Base-by-base conservation (phyloP, 257 asterid species). In the Misopates orontium region DNA sequence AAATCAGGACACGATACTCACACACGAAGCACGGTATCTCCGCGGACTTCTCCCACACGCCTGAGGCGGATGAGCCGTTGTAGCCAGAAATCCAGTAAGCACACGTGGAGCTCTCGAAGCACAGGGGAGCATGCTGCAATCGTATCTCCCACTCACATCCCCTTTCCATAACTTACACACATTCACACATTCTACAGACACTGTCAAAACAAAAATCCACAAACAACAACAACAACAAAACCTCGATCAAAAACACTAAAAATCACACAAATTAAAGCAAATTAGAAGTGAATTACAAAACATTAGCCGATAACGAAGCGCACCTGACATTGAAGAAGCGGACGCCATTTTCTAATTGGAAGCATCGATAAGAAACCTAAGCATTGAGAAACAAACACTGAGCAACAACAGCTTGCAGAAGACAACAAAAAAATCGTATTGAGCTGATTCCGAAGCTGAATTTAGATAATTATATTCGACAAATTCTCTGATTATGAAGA, bases 11-110 rank as follows among this genome's bases (percentile, higher is more conserved):
- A 52, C 13, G 57, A 49, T 59, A 81, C 96, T 82, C 85, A 90
- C 97, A 79, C 79, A 76, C 75, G 36, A 51, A 64, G 71, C 31
- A 75, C 75, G 69, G 83, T 71, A 80, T 64, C 77, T 82, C 62
- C 83, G 74, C 58, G 74, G 57, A 67, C 62, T 32, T 56, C 73
- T 75, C 55, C 76, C 87, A 65, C 63, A 74, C 19, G 83, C 60
- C 72, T 78, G 88, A 18, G 82, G 64, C 74, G 96, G 80, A 66
- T 80, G 84, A 12, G 93, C 71, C 10, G 97, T 91, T 74, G 88
- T 88, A 21, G 97, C 95, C n/a, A 91, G 91, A 66, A 80, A 86
- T 52, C 96, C 96, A 60, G 89, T 84, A 75, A 90, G 80, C 54
- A 70, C 86, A 73, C 97, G 82, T 21, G 96, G 92, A 71, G 89